Evolutionary conservation across 805 yeast species (phyloP).

Genomic region (Nakazawaea holstii): DNA sequence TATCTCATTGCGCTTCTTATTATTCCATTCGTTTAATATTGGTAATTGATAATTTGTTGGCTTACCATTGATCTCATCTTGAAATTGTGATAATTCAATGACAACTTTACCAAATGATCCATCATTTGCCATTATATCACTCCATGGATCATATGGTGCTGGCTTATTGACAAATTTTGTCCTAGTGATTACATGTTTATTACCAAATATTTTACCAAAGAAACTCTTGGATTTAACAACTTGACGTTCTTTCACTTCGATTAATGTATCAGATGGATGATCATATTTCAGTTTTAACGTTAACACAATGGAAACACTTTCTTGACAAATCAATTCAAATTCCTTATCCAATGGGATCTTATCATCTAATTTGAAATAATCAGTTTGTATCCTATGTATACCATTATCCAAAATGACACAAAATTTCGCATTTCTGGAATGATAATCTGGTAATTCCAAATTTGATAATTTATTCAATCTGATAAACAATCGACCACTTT

Average conservation of each 20-base stretch:
- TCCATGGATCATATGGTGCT: slow-evolving; percentile 52
- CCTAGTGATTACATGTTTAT: slow-evolving; percentile 39
- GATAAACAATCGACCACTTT: slow-evolving; percentile 49
- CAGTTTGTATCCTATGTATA: slow-evolving; percentile 67
- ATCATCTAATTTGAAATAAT: slow-evolving; percentile 28
- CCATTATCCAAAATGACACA: slow-evolving; percentile 71
- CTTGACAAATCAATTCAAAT: slow-evolving; percentile 66
- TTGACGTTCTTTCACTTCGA: slow-evolving; percentile 55
- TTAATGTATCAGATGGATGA: slow-evolving; percentile 41
- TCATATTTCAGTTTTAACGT: slow-evolving; percentile 67
- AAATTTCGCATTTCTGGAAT: slow-evolving; percentile 40
- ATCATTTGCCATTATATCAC: slow-evolving; percentile 63
- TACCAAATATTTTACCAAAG: slow-evolving; percentile 26
- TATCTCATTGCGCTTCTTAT: slow-evolving; percentile 36
- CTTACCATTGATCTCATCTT: slow-evolving; percentile 48
- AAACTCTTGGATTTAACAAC: slow-evolving; percentile 25
- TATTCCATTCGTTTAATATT: slow-evolving; percentile 76
- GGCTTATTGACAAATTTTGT: slow-evolving; percentile 49
- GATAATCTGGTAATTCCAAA: slow-evolving; percentile 42
- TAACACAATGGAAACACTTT: slow-evolving; percentile 44
- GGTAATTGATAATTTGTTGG: slow-evolving; percentile 49
- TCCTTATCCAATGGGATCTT: slow-evolving; percentile 55
- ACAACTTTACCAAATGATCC: slow-evolving; percentile 87
- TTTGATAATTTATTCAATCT: slow-evolving; percentile 40
- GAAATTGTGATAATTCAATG: slow-evolving; percentile 55